Conservation (phyloP, 495 filamentous ascomycete genomes). For the Amniculicola lignicola region DNA sequence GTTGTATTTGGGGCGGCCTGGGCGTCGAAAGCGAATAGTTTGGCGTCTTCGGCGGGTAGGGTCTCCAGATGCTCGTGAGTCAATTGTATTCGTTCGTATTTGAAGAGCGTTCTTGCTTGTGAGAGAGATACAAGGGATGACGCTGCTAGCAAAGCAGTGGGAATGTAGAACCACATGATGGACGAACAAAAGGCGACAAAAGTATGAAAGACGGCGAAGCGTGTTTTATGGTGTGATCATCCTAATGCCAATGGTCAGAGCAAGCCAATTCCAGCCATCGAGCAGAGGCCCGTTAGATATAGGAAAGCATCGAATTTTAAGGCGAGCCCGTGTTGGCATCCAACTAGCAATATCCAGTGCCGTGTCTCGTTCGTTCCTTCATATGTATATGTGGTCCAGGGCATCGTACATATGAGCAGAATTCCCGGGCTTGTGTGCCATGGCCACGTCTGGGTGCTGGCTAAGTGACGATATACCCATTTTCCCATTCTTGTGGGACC, state of each 20-base stretch:
- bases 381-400: too few species aligned
- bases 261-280: too few species aligned
- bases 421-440: too few species aligned
- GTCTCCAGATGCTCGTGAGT: slow-evolving; percentile 18
- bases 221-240: not conserved
- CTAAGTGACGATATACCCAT: not conserved
- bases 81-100: slow-evolving; percentile 17
- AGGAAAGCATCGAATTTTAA: too few species aligned
- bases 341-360: too few species aligned
- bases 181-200: slow-evolving; percentile 13
- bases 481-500: slow-evolving; percentile 4
- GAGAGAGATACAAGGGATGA: slow-evolving; percentile 3
- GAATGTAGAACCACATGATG: slow-evolving; percentile 7
- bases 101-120: slow-evolving; percentile 10
- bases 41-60: slow-evolving; percentile 14
- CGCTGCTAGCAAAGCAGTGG: slow-evolving; percentile 11
- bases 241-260: too few species aligned
- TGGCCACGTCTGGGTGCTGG: not conserved
- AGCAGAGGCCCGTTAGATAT: too few species aligned
- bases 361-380: too few species aligned
- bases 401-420: too few species aligned
- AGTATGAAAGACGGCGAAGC: not conserved
- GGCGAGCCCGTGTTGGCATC: too few species aligned
- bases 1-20: slow-evolving; percentile 14
- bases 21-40: slow-evolving; percentile 19